phyloP scores from a whole-genome alignment of 768 basidiomycete species.

The Mrakia gelida region DNA sequence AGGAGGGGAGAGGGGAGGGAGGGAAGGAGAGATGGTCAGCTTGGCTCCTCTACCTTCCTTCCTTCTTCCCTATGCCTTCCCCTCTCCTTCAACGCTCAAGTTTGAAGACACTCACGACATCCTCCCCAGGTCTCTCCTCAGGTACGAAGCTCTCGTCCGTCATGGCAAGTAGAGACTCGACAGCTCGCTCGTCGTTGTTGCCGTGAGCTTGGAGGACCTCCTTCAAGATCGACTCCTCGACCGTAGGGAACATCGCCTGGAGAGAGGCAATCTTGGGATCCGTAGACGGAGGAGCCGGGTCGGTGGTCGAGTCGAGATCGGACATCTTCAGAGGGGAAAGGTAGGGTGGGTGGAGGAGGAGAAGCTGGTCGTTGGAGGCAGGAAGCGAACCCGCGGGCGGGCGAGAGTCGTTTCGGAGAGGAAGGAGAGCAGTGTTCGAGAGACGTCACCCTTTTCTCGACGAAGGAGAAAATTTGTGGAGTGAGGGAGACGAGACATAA shows the following conservation, averaged over 20 bases:
- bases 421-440: background rate
- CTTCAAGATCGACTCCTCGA: constrained; percentile 67
- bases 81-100: background rate
- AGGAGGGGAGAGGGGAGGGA: background rate
- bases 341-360: background rate
- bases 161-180: constrained; percentile 76
- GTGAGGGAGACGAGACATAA: background rate
- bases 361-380: background rate
- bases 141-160: constrained; percentile 71
- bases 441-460: background rate
- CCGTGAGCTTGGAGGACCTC: constrained; percentile 67
- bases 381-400: constrained; percentile 2
- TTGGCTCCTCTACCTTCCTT: background rate
- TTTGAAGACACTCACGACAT: constrained; percentile 37
- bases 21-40: constrained; percentile 5
- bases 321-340: background rate
- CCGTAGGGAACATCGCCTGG: constrained; percentile 71
- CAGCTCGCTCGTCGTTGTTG: constrained; percentile 68
- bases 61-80: background rate
- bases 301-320: constrained; percentile 8
- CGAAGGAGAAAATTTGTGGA: no score
- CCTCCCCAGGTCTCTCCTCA: constrained; percentile 37
- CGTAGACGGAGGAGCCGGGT: constrained; percentile 24
- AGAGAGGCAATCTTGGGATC: constrained; percentile 57
- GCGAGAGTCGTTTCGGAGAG: background rate